Percentiles rank a stretch among this genome's conserved stretches.
Conservation (phyloP, 2,329 filamentous ascomycete genomes). For the Penicillium thymicola region DNA sequence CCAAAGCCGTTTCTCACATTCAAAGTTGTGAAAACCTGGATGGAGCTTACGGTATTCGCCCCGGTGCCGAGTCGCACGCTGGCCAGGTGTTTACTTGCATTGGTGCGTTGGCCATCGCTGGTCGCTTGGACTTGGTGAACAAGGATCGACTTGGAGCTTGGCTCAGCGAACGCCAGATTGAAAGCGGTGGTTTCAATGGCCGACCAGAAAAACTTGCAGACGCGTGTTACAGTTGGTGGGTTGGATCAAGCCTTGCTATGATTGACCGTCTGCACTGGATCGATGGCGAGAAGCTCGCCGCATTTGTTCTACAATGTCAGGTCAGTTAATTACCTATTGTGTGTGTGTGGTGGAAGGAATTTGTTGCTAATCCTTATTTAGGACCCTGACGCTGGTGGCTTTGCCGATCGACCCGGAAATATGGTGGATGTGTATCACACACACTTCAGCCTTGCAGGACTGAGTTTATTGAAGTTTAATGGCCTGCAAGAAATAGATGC, state of each 20-base stretch:
- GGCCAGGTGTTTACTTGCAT: constrained; percentile 96
- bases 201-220: constrained; percentile 94
- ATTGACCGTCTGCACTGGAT: constrained; percentile 90
- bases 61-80: constrained; percentile 89
- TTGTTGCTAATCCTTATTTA: constrained; percentile 28
- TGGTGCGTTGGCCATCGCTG: constrained; percentile 78
- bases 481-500: constrained; percentile 80
- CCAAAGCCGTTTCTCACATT: constrained; percentile 76
- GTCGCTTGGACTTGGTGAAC: constrained; percentile 76
- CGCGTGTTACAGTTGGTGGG: constrained; percentile 99
- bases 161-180: constrained; percentile 88
- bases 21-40: constrained; percentile 87
- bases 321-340: constrained; percentile 33
- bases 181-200: constrained; percentile 86
- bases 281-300: constrained; percentile 71
- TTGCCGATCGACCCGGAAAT: constrained; percentile 86
- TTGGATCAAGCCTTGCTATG: constrained; percentile 85
- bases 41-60: constrained; percentile 84
- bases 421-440: constrained; percentile 99
- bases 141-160: constrained; percentile 78
- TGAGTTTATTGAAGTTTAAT: constrained; percentile 77
- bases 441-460: constrained; percentile 78
- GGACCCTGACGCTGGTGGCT: constrained; percentile 76
- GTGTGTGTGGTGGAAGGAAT: background rate
- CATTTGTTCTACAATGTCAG: constrained; percentile 85